Percentiles rank a stretch among this genome's conserved stretches.
These are phyloP conservation scores for Globisporangium spinosum DNA, from an alignment of 352 stramenopile species.

Conservation along the genomic window DNA sequence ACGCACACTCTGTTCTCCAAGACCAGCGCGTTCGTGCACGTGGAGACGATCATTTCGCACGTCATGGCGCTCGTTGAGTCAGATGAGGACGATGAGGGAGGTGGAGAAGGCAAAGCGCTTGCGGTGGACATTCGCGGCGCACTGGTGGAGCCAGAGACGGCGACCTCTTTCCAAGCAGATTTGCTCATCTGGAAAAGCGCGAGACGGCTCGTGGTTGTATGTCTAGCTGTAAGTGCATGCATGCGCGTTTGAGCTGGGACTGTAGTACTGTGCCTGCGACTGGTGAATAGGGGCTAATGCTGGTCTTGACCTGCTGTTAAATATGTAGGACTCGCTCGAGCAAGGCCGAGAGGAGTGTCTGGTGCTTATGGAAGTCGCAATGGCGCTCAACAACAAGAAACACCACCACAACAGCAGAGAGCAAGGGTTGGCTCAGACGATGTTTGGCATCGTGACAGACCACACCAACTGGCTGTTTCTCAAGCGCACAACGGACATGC, in stretches of 20 bases:
- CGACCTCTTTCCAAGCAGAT: neutral
- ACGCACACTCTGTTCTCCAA: neutral
- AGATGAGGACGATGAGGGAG: neutral
- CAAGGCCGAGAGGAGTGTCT: neutral
- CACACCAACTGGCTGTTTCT: neutral
- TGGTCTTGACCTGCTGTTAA: neutral
- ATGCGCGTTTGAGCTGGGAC: neutral
- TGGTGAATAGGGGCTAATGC: neutral
- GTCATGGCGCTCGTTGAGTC: neutral
- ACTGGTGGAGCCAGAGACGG: neutral
- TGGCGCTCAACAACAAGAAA: neutral
- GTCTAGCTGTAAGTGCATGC: neutral
- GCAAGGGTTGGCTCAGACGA: neutral
- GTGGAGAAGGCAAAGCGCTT: neutral
- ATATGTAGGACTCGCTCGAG: neutral
- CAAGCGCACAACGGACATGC: neutral
- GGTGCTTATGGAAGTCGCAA: neutral
- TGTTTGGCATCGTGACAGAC: neutral
- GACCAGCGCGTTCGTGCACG: neutral
- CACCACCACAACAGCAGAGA: neutral
- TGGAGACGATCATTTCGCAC: neutral
- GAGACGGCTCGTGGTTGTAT: neutral
- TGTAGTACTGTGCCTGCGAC: neutral
- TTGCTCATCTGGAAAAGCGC: neutral
- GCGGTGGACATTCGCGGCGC: neutral